Conservation (phyloP, 768 basidiomycete genomes). For the Lactarius akahatsu region DNA sequence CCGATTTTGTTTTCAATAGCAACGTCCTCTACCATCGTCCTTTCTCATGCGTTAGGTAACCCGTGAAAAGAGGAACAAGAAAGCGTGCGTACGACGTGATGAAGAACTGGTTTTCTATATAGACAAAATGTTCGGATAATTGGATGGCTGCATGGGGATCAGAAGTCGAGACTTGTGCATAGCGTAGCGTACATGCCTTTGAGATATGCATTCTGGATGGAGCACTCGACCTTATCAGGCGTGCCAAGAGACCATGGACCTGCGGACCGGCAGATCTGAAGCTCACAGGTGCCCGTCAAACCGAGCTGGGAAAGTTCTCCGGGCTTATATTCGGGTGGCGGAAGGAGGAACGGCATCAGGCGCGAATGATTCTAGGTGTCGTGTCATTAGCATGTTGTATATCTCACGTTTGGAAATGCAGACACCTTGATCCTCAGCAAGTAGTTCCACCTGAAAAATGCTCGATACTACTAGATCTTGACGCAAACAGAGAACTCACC, state of each 20-base stretch:
- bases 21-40: constrained; percentile 81
- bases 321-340: constrained; percentile 87
- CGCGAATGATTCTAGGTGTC: constrained; percentile 78
- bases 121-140: constrained; percentile 94
- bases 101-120: constrained; percentile 96
- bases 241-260: constrained; percentile 98
- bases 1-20: constrained; percentile 92
- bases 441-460: constrained; percentile 77
- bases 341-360: constrained; percentile 89
- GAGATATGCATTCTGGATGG: constrained; percentile 92
- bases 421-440: constrained; percentile 87
- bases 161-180: not conserved
- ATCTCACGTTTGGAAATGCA: not conserved
- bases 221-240: constrained; percentile 76
- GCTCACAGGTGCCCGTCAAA: constrained; percentile 92
- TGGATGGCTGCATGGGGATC: constrained; percentile 64
- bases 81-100: constrained; percentile 68
- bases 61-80: not conserved
- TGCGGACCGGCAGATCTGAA: constrained; percentile 94
- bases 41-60: constrained; percentile 33
- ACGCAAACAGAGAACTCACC: constrained; percentile 45
- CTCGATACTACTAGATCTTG: constrained; percentile 16
- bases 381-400: constrained; percentile 5
- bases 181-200: constrained; percentile 52
- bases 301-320: constrained; percentile 76